A percentile compares a stretch with the other conserved stretches of the same genome.
Evolutionary conservation across 2,329 filamentous ascomycete genomes (phyloP).

Genomic region (Arthrobotrys conoides): DNA sequence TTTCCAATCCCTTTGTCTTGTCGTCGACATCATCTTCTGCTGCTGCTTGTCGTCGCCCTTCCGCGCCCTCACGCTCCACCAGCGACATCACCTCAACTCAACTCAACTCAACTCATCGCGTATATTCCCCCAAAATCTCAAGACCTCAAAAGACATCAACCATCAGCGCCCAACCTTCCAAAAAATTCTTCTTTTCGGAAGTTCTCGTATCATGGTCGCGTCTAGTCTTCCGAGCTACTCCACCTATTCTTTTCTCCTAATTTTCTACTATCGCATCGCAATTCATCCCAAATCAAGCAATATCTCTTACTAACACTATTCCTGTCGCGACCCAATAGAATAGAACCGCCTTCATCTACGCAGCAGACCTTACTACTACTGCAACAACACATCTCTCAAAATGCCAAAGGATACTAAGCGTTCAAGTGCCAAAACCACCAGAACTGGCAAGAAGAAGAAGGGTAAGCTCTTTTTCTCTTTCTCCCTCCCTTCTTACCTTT

Average conservation of each 20-base stretch:
- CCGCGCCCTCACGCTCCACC: constrained; percentile 17
- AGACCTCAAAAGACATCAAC: constrained; percentile 11
- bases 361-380: constrained; percentile 29
- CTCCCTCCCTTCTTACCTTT: neutral
- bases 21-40: constrained; percentile 51
- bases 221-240: neutral
- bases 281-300: neutral
- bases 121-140: constrained; percentile 40
- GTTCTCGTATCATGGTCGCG: constrained; percentile 34
- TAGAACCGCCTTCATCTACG: constrained; percentile 37
- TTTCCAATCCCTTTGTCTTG: constrained; percentile 45
- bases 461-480: constrained; percentile 37
- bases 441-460: constrained; percentile 60
- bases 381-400: constrained; percentile 54
- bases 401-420: constrained; percentile 55
- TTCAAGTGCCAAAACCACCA: constrained; percentile 31
- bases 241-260: constrained; percentile 28
- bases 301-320: constrained; percentile 14
- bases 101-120: constrained; percentile 60
- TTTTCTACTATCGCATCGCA: constrained; percentile 34
- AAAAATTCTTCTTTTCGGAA: constrained; percentile 33
- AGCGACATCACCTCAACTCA: constrained; percentile 55
- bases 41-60: constrained; percentile 23
- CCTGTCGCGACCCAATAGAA: constrained; percentile 54
- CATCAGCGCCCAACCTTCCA: constrained; percentile 25